Conservation (phyloP, 2,329 filamentous ascomycete species). For the Diaporthe sp. region DNA sequence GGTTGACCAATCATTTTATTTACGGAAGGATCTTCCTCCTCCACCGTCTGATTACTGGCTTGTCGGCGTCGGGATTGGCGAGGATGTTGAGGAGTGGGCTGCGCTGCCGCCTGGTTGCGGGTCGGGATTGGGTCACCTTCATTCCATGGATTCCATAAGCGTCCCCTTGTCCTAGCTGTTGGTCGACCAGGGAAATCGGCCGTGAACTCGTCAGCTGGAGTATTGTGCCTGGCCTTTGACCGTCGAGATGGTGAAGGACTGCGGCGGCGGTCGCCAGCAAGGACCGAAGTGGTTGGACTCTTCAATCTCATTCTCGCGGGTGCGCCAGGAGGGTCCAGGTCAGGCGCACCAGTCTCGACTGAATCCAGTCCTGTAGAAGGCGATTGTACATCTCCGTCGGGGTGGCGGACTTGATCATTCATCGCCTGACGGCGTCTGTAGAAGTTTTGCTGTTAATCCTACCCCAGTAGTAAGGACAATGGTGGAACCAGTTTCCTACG, state of each 20-base stretch:
- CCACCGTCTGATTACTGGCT: neutral
- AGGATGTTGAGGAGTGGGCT: neutral
- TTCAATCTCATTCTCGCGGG: too few relatives aligned
- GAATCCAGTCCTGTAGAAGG: too few relatives aligned
- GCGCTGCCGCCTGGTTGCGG: neutral
- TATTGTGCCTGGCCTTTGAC: neutral
- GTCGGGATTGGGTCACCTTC: constrained; percentile 29
- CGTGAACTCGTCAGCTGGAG: neutral
- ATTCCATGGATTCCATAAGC: constrained; percentile 33
- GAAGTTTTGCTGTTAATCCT: too few relatives aligned
- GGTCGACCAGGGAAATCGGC: constrained; percentile 29
- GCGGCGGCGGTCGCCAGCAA: neutral
- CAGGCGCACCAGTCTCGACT: too few relatives aligned
- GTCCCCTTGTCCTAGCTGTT: constrained; percentile 1
- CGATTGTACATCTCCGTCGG: too few relatives aligned
- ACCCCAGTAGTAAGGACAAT: too few relatives aligned
- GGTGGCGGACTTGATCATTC: too few relatives aligned
- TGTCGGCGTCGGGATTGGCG: neutral
- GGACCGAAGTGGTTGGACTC: too few relatives aligned
- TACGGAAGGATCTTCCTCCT: constrained; percentile 42
- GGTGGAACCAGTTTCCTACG: too few relatives aligned
- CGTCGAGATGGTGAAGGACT: too few relatives aligned
- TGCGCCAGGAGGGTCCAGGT: too few relatives aligned
- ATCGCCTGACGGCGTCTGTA: too few relatives aligned
- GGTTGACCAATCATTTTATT: constrained; percentile 60